These are phyloP conservation scores for Cornus kousa DNA, from an alignment of 148 eudicot species.

Conservation along the genomic window DNA sequence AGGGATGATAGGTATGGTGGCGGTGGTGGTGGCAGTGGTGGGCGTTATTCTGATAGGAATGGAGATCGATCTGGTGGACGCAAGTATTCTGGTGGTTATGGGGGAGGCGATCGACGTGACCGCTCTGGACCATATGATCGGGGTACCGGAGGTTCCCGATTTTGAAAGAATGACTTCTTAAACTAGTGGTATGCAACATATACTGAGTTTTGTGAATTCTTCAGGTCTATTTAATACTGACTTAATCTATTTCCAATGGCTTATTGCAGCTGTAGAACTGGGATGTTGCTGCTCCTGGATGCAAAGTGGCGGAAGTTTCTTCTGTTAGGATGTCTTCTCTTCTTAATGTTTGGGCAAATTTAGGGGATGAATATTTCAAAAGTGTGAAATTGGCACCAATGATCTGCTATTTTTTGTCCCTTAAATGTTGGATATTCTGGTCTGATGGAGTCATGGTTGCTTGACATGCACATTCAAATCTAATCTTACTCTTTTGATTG, in stretches of 20 bases:
- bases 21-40: constrained; percentile 56
- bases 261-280: constrained; percentile 49
- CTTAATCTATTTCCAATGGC: constrained; percentile 1
- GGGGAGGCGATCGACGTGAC: constrained; percentile 84
- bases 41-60: constrained; percentile 71
- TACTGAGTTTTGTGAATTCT: background rate
- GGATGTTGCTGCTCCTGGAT: constrained; percentile 21
- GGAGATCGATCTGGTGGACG: constrained; percentile 71
- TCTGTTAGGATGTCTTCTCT: constrained; percentile 3
- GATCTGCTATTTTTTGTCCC: constrained; percentile 37
- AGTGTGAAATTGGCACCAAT: constrained; percentile 54
- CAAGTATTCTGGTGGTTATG: constrained; percentile 67
- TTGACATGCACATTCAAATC: constrained; percentile 38
- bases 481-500: constrained; percentile 53
- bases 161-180: constrained; percentile 20
- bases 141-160: constrained; percentile 50
- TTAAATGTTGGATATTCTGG: constrained; percentile 48
- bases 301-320: constrained; percentile 2
- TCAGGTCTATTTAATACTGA: background rate
- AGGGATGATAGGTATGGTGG: constrained; percentile 66
- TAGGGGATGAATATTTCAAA: constrained; percentile 42
- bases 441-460: constrained; percentile 57
- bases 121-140: constrained; percentile 93
- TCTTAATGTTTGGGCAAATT: constrained; percentile 20
- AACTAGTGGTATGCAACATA: constrained; percentile 8